Conservation (phyloP, 2,329 filamentous ascomycete genomes). For the Fusarium beomiforme region DNA sequence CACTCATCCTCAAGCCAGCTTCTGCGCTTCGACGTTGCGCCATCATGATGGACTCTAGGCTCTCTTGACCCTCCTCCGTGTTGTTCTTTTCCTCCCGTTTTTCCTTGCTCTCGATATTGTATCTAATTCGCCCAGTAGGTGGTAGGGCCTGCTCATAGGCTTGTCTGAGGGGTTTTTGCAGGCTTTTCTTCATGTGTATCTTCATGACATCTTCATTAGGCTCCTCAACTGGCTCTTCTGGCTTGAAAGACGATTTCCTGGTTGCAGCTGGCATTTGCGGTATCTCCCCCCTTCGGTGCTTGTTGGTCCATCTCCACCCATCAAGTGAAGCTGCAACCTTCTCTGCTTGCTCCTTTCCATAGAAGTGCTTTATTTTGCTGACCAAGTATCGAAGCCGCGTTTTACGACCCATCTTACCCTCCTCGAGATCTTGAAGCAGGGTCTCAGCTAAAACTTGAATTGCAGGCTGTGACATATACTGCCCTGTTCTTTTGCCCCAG, state of each 20-base stretch:
- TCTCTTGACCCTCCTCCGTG: neutral
- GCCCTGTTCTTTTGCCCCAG: slow-evolving; percentile 37
- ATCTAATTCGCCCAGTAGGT: neutral
- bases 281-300: neutral
- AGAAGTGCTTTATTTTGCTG: slow-evolving; percentile 40
- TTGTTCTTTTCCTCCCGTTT: neutral
- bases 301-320: slow-evolving; percentile 39
- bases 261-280: slow-evolving; percentile 5
- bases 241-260: neutral
- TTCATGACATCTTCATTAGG: neutral
- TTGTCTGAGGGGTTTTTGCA: neutral
- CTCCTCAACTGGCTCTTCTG: neutral
- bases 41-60: neutral
- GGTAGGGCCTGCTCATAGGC: neutral
- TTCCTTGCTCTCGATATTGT: neutral
- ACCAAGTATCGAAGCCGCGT: slow-evolving; percentile 47
- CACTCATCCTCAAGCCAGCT: neutral
- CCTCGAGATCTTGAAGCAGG: slow-evolving; percentile 48
- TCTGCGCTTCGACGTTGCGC: neutral
- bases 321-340: slow-evolving; percentile 20
- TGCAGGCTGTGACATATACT: slow-evolving; percentile 38
- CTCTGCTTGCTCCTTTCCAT: slow-evolving; percentile 37
- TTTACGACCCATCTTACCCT: slow-evolving; percentile 47
- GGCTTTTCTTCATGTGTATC: neutral
- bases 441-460: slow-evolving; percentile 43